Evolutionary conservation across 768 basidiomycete genomes (phyloP), one percentile per base, ranked within the genome.

Genomic region (Mycena olivaceomarginata): DNA sequence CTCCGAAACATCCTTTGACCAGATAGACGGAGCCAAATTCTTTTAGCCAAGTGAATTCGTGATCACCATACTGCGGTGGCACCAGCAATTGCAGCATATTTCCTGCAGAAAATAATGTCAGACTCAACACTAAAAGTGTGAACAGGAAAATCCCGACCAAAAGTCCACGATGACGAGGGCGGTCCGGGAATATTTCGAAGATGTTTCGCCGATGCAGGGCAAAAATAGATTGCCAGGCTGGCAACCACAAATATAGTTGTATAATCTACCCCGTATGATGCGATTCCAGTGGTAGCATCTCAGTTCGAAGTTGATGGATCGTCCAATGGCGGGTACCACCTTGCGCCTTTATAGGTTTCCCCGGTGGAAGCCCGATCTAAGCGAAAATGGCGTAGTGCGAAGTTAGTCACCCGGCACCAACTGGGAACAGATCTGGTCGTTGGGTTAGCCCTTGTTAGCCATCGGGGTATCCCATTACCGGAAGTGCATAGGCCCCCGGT

Each of bases 1-100:
- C 70, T 64, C 70, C 70, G 70, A 72, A 64, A 53, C 70, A 72
- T 39, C 70, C 70, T 62, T 53, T 64, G 22, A 72, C 25, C 25
- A 22, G 31, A 72, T 72, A 72, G 62, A 72, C 70, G 70, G 70
- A 48, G 46, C 70, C 70, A 22, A 64, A 72, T 40, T 40, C 9
- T 41, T 72, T 41, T 25, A 51, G 70, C 70, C 70, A 72, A 18
- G 62, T 7, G 56, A 72, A 64, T 72, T 72, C 70, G 40, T 64
- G 16, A 48, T 72, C 70, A 31, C 70, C 70, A 22, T 72, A 72
- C 15, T 64, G 41, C 18, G 51, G 41, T 18, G 69, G 43, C 25
- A 70, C 59, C 9, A 70, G 20, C 16, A 70, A 48, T 70, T 70
- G 57, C 13, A 70, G 69, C 69, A 70, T 70, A 62, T 70, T 43